A percentile compares a stretch with the other conserved stretches of the same genome.
These are phyloP conservation scores for Cryptococcus hybrid DNA, from an alignment of 1,284 basidiomycete species.

Conservation along the genomic window DNA sequence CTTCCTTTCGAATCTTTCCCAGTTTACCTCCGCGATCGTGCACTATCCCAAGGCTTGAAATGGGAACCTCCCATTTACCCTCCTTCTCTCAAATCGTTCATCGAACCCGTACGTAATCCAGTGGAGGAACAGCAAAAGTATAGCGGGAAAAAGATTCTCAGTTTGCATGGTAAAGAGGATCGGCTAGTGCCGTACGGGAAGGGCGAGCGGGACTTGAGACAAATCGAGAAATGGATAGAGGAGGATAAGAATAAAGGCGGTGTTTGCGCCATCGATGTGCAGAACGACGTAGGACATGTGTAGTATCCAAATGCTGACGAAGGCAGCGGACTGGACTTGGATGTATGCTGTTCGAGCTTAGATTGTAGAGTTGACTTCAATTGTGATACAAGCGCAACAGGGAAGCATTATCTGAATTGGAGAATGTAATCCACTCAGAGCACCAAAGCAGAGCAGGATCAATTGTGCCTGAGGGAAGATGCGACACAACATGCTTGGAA, in stretches of 20 bases:
- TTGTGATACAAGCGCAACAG: too few relatives aligned
- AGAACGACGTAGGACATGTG: conserved; percentile 49
- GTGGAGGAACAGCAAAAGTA: conserved; percentile 46
- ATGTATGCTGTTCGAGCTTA: conserved; percentile 19
- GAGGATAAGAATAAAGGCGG: conserved; percentile 12
- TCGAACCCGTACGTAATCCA: conserved; percentile 54
- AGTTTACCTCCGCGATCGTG: conserved; percentile 58
- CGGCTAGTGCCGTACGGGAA: conserved; percentile 36
- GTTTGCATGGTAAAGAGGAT: conserved; percentile 58
- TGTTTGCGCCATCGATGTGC: conserved; percentile 40
- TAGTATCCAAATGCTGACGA: conserved; percentile 46
- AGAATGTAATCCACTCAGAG: too few relatives aligned
- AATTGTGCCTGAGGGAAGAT: too few relatives aligned
- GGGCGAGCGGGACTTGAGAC: conserved; percentile 31
- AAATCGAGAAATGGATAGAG: conserved; percentile 20
- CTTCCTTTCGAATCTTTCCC: conserved; percentile 71
- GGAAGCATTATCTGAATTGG: too few relatives aligned
- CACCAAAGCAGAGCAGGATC: too few relatives aligned
- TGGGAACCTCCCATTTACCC: conserved; percentile 63
- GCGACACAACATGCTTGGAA: too few relatives aligned
- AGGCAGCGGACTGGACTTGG: conserved; percentile 48
- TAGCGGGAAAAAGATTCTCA: conserved; percentile 65
- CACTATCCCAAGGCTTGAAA: conserved; percentile 52
- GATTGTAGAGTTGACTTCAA: too few relatives aligned
- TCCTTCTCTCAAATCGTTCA: conserved; percentile 54